These are phyloP conservation scores for Candida ulmi DNA, from an alignment of 805 yeast genomes.

Conservation along the genomic window DNA sequence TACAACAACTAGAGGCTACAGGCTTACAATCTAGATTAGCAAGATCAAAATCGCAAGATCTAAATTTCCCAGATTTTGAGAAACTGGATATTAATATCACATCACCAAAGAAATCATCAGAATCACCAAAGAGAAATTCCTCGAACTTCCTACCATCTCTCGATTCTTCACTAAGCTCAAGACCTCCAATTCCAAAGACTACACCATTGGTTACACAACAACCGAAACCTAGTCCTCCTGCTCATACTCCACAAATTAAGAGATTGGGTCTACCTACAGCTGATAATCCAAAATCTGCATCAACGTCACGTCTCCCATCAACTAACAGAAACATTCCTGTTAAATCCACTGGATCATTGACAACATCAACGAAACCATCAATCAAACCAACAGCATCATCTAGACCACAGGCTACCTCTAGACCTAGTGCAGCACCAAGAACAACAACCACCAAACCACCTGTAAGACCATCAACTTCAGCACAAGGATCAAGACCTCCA, in stretches of 20 bases:
- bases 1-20: constrained; percentile 21
- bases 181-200: constrained; percentile 1
- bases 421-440: neutral
- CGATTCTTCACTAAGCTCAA: neutral
- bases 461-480: neutral
- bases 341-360: neutral
- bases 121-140: neutral
- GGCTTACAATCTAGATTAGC: constrained; percentile 15
- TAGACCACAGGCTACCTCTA: neutral
- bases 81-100: neutral
- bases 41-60: constrained; percentile 9
- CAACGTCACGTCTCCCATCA: neutral
- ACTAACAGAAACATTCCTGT: neutral
- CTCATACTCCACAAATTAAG: too few species aligned
- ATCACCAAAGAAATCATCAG: neutral
- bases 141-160: neutral
- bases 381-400: neutral
- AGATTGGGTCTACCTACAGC: too few species aligned
- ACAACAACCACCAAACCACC: neutral
- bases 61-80: constrained; percentile 4
- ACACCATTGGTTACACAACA: neutral
- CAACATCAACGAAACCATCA: neutral
- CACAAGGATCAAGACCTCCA: too few species aligned
- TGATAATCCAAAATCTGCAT: neutral
- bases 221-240: neutral